Evolutionary conservation across 495 filamentous ascomycete genomes (phyloP), one percentile per base, ranked within the genome.

Genomic region (Trypethelium eluteriae): DNA sequence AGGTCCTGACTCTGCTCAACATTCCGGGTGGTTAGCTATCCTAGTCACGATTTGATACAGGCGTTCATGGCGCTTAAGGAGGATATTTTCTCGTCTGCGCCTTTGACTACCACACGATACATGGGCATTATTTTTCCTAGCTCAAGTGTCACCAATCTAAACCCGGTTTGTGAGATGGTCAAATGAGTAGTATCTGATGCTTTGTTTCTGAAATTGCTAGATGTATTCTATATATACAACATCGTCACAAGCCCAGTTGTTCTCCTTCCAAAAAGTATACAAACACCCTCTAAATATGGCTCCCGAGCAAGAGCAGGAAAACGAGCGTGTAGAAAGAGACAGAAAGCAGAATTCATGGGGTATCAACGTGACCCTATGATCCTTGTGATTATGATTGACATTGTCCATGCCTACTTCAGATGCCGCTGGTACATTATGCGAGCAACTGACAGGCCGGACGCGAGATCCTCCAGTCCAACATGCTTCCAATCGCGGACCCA

Each of bases 221-320:
- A 59, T 59, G 18, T 59, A 32, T 36, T 59, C 53, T 59, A 59
- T 59, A 59, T 59, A 59, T 59, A 59, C 53, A 59, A 59, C 25
- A 25, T 59, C 53, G 36, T 59, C 53, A 6, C 53, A 34, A 59
- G n/a, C 36, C 18, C 53, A 59, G 53, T 59, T 18, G 32, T n/a
- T 3, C 34, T 25, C 1, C 25, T 25, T 25, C 34, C 34, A 59
- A 59, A 10, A 35, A 59, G 53, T 59, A 59, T 35, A 14, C 53
- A 11, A 59, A 59, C 53, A 3, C 53, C 53, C 18, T 59, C 53
- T 59, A 59, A 25, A 59, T 34, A 36, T 59, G 2, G 53, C 25
- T 35, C 53, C 53, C 53, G 36, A 59, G 25, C 25, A 25, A 25
- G 25, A 7, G 14, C 53, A 10, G 18, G 53, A 14, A 59, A 59